These are phyloP conservation scores for Fusarium goolgardi DNA, from an alignment of 2,329 filamentous ascomycete genomes.

Conservation along the genomic window DNA sequence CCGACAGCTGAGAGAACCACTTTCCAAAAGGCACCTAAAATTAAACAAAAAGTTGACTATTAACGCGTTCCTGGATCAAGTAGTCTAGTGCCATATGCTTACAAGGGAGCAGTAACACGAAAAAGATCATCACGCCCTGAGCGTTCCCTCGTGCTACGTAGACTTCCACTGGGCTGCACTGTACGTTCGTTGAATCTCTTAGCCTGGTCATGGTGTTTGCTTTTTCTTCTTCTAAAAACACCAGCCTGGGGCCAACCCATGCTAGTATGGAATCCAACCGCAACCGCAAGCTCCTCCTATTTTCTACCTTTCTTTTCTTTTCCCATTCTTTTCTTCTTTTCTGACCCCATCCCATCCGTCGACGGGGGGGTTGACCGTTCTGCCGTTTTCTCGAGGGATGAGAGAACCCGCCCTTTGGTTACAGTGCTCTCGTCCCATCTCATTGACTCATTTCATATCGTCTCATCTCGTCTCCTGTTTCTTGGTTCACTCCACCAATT, in stretches of 20 bases:
- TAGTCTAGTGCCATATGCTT: neutral
- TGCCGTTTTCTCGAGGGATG: conserved; percentile 19
- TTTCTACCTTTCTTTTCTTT: conserved; percentile 1
- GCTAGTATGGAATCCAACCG: conserved; percentile 4
- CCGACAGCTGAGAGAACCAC: neutral
- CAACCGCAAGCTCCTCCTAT: conserved; percentile 5
- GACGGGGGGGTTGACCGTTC: conserved; percentile 4
- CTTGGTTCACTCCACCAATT: neutral
- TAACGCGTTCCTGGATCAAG: conserved; percentile 4
- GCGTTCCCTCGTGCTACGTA: conserved; percentile 7
- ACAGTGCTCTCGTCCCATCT: conserved; percentile 8
- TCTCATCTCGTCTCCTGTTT: conserved; percentile 6
- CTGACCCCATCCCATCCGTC: neutral
- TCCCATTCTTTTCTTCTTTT: conserved; percentile 10
- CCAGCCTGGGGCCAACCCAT: conserved; percentile 10
- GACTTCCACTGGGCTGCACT: neutral
- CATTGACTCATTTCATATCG: neutral
- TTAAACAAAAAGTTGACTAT: conserved; percentile 7
- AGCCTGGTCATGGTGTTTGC: conserved; percentile 18
- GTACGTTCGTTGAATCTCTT: conserved; percentile 3
- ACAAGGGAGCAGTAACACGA: conserved; percentile 22
- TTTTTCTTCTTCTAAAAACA: conserved; percentile 14
- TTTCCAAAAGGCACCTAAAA: conserved; percentile 17
- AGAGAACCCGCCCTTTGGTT: conserved; percentile 10
- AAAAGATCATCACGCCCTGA: conserved; percentile 16